A percentile compares a stretch with the other conserved stretches of the same genome.
Conservation (phyloP, 2,329 filamentous ascomycete genomes). For the Epichloe baconii region DNA sequence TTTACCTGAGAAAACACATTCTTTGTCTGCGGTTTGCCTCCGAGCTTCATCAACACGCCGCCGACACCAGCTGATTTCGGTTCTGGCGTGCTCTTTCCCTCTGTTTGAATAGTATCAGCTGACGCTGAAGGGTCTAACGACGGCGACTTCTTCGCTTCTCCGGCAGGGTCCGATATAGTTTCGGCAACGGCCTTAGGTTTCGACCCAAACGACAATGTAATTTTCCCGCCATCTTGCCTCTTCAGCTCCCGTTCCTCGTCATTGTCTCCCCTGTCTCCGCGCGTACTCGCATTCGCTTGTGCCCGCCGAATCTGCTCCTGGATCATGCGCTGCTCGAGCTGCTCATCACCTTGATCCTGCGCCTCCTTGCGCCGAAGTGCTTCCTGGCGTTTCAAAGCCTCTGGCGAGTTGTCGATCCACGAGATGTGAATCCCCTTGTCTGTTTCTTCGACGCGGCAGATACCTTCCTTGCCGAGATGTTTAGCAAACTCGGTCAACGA, state of each 20-base stretch:
- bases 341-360: conserved; percentile 82
- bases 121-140: conserved; percentile 12
- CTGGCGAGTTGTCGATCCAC: conserved; percentile 87
- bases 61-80: conserved; percentile 21
- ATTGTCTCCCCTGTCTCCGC: conserved; percentile 26
- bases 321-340: conserved; percentile 72
- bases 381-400: conserved; percentile 68
- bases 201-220: conserved; percentile 54
- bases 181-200: conserved; percentile 19
- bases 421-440: conserved; percentile 73
- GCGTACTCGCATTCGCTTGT: conserved; percentile 34
- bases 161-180: background rate
- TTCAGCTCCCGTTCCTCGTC: conserved; percentile 36
- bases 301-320: conserved; percentile 73
- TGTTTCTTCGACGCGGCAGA: conserved; percentile 82
- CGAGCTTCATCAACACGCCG: conserved; percentile 51
- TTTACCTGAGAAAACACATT: conserved; percentile 59
- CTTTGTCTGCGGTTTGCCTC: conserved; percentile 52
- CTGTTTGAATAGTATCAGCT: conserved; percentile 4
- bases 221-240: conserved; percentile 59
- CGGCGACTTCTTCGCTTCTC: conserved; percentile 7
- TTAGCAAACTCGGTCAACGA: conserved; percentile 85
- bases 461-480: conserved; percentile 69
- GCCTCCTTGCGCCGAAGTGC: conserved; percentile 72
- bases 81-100: conserved; percentile 9